These are phyloP conservation scores for Podosphaera aphanis DNA, from an alignment of 2,329 filamentous ascomycete species.

Conservation along the genomic window DNA sequence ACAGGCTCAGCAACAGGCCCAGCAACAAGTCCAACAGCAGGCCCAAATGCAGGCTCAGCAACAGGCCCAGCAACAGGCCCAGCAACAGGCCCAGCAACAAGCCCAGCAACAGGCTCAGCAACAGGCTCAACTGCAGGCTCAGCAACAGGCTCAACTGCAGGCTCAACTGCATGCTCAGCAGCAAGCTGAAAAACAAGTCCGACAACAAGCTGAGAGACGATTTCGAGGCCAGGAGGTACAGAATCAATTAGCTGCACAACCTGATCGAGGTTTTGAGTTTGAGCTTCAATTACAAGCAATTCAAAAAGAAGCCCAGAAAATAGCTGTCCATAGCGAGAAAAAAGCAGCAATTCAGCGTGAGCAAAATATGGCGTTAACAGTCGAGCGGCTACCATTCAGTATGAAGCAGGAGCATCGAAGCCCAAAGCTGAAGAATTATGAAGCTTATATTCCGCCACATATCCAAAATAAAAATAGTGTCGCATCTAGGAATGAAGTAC, in stretches of 20 bases:
- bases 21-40: constrained; percentile 2
- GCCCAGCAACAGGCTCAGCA: constrained; percentile 1
- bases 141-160: constrained; percentile 3
- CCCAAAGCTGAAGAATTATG: constrained; percentile 17
- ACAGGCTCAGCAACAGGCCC: constrained; percentile 3
- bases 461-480: constrained; percentile 7
- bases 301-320: constrained; percentile 3
- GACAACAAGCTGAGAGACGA: neutral
- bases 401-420: constrained; percentile 15
- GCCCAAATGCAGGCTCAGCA: neutral
- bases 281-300: constrained; percentile 3
- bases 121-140: constrained; percentile 3
- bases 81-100: constrained; percentile 3
- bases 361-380: constrained; percentile 4
- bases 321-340: neutral
- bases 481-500: constrained; percentile 10
- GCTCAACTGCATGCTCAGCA: constrained; percentile 2
- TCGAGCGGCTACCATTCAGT: constrained; percentile 7
- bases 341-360: constrained; percentile 4
- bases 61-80: constrained; percentile 3
- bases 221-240: no score
- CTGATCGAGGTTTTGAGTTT: neutral
- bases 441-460: constrained; percentile 10
- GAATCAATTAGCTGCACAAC: neutral
- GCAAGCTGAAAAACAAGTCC: constrained; percentile 2